These are phyloP conservation scores for Termitomyces sp. DNA, from an alignment of 768 basidiomycete genomes.

Conservation along the genomic window DNA sequence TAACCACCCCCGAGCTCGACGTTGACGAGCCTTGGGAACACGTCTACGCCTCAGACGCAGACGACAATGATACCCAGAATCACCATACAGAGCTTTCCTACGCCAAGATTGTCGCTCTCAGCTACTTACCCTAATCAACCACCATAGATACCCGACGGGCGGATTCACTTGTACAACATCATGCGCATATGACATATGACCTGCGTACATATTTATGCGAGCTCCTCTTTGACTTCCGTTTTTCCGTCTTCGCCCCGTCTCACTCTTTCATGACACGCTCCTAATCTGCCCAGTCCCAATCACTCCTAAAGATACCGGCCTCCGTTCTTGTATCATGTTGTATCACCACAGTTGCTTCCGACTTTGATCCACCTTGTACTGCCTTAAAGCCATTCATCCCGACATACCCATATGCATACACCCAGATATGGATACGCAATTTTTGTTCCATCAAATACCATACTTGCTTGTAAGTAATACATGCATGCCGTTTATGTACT, in stretches of 20 bases:
- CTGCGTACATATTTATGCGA: background rate
- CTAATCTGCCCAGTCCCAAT: background rate
- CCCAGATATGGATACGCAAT: background rate
- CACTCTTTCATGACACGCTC: background rate
- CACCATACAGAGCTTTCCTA: conserved; percentile 35
- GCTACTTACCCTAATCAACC: background rate
- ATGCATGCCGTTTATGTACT: too few relatives aligned
- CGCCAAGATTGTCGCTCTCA: conserved; percentile 31
- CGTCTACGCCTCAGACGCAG: conserved; percentile 38
- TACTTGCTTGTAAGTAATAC: background rate
- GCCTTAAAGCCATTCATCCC: background rate
- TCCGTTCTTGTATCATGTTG: background rate
- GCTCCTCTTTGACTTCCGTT: background rate
- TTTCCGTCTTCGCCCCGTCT: background rate
- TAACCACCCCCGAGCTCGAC: conserved; percentile 32
- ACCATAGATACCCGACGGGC: background rate
- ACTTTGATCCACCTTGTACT: background rate
- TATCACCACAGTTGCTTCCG: background rate
- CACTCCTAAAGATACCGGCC: background rate
- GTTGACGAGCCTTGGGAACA: conserved; percentile 62
- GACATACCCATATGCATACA: background rate
- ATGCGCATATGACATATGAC: background rate
- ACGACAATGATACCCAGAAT: conserved; percentile 19
- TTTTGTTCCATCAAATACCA: background rate
- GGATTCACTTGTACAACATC: background rate